Evolutionary conservation across 306 rosid species (phyloP).

Genomic region (Trifolium subterraneum): DNA sequence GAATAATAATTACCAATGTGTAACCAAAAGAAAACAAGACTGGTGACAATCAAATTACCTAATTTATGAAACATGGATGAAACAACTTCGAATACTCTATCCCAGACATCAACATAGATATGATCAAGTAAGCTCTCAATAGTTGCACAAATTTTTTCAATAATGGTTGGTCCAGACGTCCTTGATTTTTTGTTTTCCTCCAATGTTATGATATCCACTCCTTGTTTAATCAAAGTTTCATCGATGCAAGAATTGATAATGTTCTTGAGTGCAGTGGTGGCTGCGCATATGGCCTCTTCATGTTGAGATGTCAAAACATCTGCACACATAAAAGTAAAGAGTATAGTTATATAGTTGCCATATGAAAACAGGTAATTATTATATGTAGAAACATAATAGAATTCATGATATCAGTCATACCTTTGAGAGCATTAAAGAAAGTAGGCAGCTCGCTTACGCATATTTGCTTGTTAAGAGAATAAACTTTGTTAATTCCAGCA

Average conservation of each 20-base stretch:
- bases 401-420: constrained; percentile 38
- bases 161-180: constrained; percentile 73
- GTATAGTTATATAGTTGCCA: constrained; percentile 16
- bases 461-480: constrained; percentile 61
- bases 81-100: constrained; percentile 73
- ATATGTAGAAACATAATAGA: constrained; percentile 1
- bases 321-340: constrained; percentile 46
- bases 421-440: constrained; percentile 75
- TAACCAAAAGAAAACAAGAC: constrained; percentile 12
- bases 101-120: constrained; percentile 68
- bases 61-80: constrained; percentile 76
- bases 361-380: constrained; percentile 9
- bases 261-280: constrained; percentile 65
- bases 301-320: constrained; percentile 85
- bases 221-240: constrained; percentile 74
- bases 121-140: constrained; percentile 80
- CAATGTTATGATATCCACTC: constrained; percentile 65
- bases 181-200: constrained; percentile 44
- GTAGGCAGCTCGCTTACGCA: constrained; percentile 75
- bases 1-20: not conserved
- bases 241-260: constrained; percentile 74
- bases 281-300: constrained; percentile 78
- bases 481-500: constrained; percentile 73
- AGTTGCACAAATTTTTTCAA: constrained; percentile 77
- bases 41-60: constrained; percentile 53